Percentiles rank a stretch among this genome's conserved stretches.
Evolutionary conservation across 2,329 filamentous ascomycete genomes (phyloP).

Genomic region (Aureobasidium melanogenum): DNA sequence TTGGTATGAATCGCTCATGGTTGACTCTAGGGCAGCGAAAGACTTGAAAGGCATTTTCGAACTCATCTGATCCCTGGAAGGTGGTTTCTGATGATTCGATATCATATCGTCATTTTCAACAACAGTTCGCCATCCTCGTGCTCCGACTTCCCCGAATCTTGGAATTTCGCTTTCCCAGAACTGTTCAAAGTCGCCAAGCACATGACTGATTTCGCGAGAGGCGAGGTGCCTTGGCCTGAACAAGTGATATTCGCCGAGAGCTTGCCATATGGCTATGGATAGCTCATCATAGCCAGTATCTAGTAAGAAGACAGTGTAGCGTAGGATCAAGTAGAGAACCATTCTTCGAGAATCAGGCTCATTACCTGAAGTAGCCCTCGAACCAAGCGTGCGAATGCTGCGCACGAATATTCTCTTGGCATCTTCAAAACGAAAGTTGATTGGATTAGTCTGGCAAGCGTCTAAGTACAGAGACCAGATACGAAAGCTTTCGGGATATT

Average conservation of each 20-base stretch:
- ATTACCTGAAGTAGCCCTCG: neutral
- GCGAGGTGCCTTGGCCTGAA: constrained; percentile 39
- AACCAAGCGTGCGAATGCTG: constrained; percentile 37
- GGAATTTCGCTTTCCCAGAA: constrained; percentile 85
- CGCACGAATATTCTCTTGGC: constrained; percentile 52
- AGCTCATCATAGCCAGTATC: constrained; percentile 73
- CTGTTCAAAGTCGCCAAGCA: constrained; percentile 45
- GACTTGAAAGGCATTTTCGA: constrained; percentile 29
- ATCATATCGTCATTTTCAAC: constrained; percentile 18
- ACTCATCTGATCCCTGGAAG: constrained; percentile 3
- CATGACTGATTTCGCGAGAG: constrained; percentile 7
- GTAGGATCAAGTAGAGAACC: constrained; percentile 62
- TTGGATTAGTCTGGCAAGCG: constrained; percentile 59
- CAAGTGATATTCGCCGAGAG: constrained; percentile 62
- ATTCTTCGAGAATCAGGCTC: constrained; percentile 28
- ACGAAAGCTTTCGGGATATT: constrained; percentile 48
- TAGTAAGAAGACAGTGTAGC: constrained; percentile 63
- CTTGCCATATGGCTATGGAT: constrained; percentile 76
- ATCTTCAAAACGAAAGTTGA: constrained; percentile 58
- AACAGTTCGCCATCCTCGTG: constrained; percentile 61
- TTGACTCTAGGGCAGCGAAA: constrained; percentile 48
- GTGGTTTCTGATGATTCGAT: neutral
- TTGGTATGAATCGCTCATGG: constrained; percentile 38
- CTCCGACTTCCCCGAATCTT: constrained; percentile 64
- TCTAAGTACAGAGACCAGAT: constrained; percentile 70